phyloP scores from a whole-genome alignment of 176 grass and related monocot genomes.

The Cenchrus americanus region DNA sequence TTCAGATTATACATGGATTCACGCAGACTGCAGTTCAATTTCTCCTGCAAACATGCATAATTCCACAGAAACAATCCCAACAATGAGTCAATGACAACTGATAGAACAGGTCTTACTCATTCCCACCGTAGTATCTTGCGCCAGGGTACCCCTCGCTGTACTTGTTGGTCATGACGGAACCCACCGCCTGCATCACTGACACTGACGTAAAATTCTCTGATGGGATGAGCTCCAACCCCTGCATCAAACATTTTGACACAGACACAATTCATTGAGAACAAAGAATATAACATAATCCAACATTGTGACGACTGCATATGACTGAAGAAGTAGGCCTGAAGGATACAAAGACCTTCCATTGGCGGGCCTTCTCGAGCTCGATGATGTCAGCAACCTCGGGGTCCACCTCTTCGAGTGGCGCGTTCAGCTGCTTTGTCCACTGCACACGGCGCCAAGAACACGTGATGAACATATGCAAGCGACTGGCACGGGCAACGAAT shows the following conservation, averaged over 20 bases:
- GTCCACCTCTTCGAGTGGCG: slow-evolving; percentile 82
- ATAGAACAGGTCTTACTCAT: slow-evolving; percentile 61
- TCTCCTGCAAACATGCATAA: neutral
- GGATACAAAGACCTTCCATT: slow-evolving; percentile 80
- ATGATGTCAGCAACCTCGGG: slow-evolving; percentile 90
- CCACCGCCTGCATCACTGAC: slow-evolving; percentile 98
- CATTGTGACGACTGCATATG: neutral
- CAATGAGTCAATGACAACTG: neutral
- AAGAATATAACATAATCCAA: neutral
- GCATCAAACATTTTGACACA: slow-evolving; percentile 15
- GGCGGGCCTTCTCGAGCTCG: slow-evolving; percentile 92
- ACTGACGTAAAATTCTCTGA: slow-evolving; percentile 96
- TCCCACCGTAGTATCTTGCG: slow-evolving; percentile 99
- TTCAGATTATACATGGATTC: slow-evolving; percentile 25
- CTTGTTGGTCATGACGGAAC: slow-evolving; percentile 99
- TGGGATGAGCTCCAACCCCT: slow-evolving; percentile 98
- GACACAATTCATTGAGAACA: slow-evolving; percentile 13
- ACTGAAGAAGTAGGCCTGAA: neutral
- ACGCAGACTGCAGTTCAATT: neutral
- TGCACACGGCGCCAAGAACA: slow-evolving; percentile 33
- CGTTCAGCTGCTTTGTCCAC: slow-evolving; percentile 94
- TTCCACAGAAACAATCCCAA: neutral
- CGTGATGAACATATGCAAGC: neutral
- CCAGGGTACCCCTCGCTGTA: slow-evolving; percentile 99
- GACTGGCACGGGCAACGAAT: neutral